These are phyloP conservation scores for Dactylorhiza incarnata DNA, from an alignment of 106 monocot species.

Conservation along the genomic window DNA sequence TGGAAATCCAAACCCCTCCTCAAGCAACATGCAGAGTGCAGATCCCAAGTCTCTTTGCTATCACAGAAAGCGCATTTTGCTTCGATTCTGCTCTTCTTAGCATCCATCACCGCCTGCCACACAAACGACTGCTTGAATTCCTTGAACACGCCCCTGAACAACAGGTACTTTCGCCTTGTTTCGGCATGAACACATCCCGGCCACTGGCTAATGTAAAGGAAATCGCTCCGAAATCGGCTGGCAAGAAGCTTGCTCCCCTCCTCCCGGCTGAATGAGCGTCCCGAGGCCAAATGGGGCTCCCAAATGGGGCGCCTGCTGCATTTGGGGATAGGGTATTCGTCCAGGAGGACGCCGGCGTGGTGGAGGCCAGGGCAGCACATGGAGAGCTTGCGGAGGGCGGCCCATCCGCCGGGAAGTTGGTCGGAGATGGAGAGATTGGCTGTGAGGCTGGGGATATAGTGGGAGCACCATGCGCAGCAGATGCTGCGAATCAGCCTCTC, in stretches of 20 bases:
- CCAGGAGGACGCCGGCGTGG: conserved; percentile 8
- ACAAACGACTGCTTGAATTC: not conserved
- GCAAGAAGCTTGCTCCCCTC: conserved; percentile 10
- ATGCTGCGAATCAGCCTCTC: conserved; percentile 1
- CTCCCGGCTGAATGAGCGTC: not conserved
- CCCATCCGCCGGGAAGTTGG: conserved; percentile 2
- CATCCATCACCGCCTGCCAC: conserved; percentile 6
- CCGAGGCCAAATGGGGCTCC: conserved; percentile 4
- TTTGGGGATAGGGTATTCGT: conserved; percentile 4
- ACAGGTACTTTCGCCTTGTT: not conserved
- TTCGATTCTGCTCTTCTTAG: conserved; percentile 2
- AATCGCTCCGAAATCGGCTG: conserved; percentile 8
- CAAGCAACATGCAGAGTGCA: conserved; percentile 10
- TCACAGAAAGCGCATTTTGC: conserved; percentile 6
- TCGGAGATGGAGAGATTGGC: not conserved
- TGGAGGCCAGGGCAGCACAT: conserved; percentile 14
- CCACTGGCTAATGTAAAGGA: conserved; percentile 7
- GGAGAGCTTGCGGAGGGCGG: conserved; percentile 9
- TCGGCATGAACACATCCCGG: conserved; percentile 4
- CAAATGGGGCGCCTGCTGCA: conserved; percentile 7
- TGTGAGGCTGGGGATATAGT: not conserved
- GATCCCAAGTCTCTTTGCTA: conserved; percentile 10
- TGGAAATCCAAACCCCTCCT: conserved; percentile 13
- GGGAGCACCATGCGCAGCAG: conserved; percentile 7
- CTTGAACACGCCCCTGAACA: conserved; percentile 5